Percentiles rank a stretch among this genome's conserved stretches.
These are phyloP conservation scores for Fusarium concolor DNA, from an alignment of 2,329 filamentous ascomycete species.

Conservation along the genomic window DNA sequence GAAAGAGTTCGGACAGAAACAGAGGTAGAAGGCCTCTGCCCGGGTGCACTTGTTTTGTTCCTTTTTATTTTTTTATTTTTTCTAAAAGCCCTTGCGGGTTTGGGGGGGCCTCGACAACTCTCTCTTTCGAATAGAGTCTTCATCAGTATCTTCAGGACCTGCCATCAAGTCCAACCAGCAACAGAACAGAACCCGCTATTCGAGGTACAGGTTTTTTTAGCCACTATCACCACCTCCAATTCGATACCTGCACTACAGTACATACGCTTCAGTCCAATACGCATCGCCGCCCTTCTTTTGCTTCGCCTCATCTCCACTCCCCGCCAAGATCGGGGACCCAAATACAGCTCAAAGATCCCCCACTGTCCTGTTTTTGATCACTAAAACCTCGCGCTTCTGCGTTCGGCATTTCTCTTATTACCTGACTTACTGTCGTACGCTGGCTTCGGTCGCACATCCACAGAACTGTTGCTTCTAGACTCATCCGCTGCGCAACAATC, in stretches of 20 bases:
- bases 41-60: neutral
- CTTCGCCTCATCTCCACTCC: constrained; percentile 40
- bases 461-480: constrained; percentile 34
- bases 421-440: constrained; percentile 37
- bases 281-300: constrained; percentile 6
- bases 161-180: constrained; percentile 21
- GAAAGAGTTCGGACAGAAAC: constrained; percentile 12
- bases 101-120: constrained; percentile 12
- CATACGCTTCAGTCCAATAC: constrained; percentile 6
- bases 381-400: constrained; percentile 15
- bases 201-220: constrained; percentile 25
- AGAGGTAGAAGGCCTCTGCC: neutral
- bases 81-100: constrained; percentile 7
- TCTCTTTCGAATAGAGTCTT: constrained; percentile 15
- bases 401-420: constrained; percentile 29
- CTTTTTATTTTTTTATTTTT: neutral
- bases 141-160: constrained; percentile 16
- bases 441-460: constrained; percentile 29
- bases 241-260: constrained; percentile 2
- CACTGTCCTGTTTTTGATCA: constrained; percentile 35
- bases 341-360: constrained; percentile 35
- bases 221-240: constrained; percentile 32
- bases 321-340: constrained; percentile 31
- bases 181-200: constrained; percentile 23
- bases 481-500: constrained; percentile 38